phyloP scores from a whole-genome alignment of 225 moss, liverwort and hornwort genomes.

The Sphagnum tenellum region DNA sequence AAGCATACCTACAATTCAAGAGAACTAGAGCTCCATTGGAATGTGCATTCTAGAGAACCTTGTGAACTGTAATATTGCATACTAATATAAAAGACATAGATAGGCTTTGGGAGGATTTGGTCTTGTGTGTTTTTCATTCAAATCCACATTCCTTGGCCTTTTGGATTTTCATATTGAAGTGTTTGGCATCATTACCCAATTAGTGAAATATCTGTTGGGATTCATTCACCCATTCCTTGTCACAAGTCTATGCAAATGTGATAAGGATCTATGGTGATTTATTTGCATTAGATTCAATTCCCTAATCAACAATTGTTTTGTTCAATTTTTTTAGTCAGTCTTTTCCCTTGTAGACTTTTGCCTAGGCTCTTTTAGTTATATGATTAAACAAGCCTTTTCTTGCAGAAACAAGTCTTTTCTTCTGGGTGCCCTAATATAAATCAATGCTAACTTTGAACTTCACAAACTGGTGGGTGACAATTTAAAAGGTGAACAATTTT shows the following conservation, averaged over 20 bases:
- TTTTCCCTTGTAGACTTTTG: too few relatives aligned
- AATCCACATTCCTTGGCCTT: conserved; percentile 56
- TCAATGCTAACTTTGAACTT: too few relatives aligned
- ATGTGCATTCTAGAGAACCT: neutral
- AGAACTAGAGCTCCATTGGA: neutral
- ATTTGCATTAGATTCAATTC: too few relatives aligned
- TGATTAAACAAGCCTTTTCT: too few relatives aligned
- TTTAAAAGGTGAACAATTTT: conserved; percentile 11
- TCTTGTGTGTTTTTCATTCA: neutral
- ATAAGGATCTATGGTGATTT: conserved; percentile 35
- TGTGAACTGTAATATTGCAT: neutral
- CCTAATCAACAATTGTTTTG: too few relatives aligned
- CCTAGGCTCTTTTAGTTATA: too few relatives aligned
- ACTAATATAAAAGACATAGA: too few relatives aligned
- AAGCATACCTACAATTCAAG: conserved; percentile 15
- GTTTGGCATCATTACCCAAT: conserved; percentile 39
- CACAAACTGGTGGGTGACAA: neutral
- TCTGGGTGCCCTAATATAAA: too few relatives aligned
- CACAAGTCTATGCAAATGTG: conserved; percentile 56
- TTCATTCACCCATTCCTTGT: conserved; percentile 39
- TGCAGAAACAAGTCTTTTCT: too few relatives aligned
- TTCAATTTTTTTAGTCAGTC: too few relatives aligned
- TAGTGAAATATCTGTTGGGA: conserved; percentile 65
- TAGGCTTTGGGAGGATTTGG: neutral
- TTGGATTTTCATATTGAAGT: conserved; percentile 35